Percentiles rank a stretch among this genome's conserved stretches.
phyloP scores from a whole-genome alignment of 192 early-diverging fungal genomes.

The Gamsiella multidivaricata region DNA sequence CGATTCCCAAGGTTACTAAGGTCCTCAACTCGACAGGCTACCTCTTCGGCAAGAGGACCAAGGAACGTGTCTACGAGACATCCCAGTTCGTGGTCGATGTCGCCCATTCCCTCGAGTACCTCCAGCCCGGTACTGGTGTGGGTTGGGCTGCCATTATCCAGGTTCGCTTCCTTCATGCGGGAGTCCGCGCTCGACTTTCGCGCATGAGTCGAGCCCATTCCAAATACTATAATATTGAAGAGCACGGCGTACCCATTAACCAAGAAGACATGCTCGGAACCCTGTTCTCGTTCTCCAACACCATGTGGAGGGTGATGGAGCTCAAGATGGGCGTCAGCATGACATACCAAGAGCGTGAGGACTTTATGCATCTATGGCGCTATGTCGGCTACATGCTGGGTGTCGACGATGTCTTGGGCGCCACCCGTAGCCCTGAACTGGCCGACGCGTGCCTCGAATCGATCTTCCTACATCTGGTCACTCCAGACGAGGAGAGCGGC shows the following conservation, averaged over 20 bases:
- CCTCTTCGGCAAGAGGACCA: conserved; percentile 17
- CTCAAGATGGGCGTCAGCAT: conserved; percentile 33
- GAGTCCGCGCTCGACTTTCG: conserved; percentile 22
- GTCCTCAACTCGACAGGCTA: conserved; percentile 42
- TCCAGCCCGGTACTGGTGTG: conserved; percentile 20
- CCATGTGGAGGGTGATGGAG: conserved; percentile 40
- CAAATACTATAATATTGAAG: conserved; percentile 20
- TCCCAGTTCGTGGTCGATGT: conserved; percentile 23
- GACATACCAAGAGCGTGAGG: conserved; percentile 43
- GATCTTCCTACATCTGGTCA: conserved; percentile 18
- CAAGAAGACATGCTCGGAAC: conserved; percentile 45
- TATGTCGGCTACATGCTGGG: conserved; percentile 63
- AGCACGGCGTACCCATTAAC: conserved; percentile 46
- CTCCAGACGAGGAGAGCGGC: conserved; percentile 16
- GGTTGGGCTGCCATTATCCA: conserved; percentile 44
- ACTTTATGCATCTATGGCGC: conserved; percentile 62
- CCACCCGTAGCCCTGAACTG: not conserved
- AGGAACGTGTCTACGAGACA: conserved; percentile 29
- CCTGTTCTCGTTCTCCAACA: conserved; percentile 34
- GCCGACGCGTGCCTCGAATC: conserved; percentile 33
- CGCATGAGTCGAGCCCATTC: conserved; percentile 22
- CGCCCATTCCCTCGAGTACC: conserved; percentile 10
- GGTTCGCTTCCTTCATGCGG: conserved; percentile 39
- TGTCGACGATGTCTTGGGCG: conserved; percentile 40
- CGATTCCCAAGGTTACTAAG: conserved; percentile 34